Conservation (phyloP, 2,329 filamentous ascomycete genomes). For the Zalaria sp. region DNA sequence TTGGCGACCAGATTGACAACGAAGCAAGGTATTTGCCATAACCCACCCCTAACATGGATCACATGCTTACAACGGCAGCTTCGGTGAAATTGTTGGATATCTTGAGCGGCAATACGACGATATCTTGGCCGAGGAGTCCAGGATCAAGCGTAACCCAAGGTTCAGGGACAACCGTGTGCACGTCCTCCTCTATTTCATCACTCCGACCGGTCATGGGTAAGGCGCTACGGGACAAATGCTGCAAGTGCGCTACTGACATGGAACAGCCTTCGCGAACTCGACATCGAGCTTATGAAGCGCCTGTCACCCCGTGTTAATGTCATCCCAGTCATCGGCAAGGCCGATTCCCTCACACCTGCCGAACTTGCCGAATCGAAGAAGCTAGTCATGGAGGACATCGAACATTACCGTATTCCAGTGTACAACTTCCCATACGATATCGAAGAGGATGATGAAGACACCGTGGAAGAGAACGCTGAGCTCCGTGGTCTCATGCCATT, state of each 20-base stretch:
- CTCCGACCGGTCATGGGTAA: conserved; percentile 76
- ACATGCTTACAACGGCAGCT: conserved; percentile 38
- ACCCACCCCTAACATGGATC: conserved; percentile 11
- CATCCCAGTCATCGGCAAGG: conserved; percentile 96
- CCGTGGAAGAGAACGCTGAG: conserved; percentile 97
- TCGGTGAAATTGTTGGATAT: conserved; percentile 94
- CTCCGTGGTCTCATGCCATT: conserved; percentile 96
- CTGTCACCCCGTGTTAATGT: conserved; percentile 97
- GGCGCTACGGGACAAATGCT: neutral
- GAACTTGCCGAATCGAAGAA: conserved; percentile 99
- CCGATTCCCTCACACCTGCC: conserved; percentile 88
- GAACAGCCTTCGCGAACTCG: conserved; percentile 81
- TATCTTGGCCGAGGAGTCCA: conserved; percentile 96
- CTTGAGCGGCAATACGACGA: conserved; percentile 99
- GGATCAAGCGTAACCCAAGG: conserved; percentile 99
- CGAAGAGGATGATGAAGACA: conserved; percentile 98
- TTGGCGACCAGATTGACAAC: conserved; percentile 98
- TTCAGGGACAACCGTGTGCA: conserved; percentile 99
- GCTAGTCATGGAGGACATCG: conserved; percentile 99
- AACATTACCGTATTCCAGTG: conserved; percentile 97
- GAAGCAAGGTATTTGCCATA: conserved; percentile 66
- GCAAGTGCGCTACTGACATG: neutral
- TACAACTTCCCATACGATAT: conserved; percentile 99
- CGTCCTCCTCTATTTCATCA: conserved; percentile 98
- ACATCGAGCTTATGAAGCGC: conserved; percentile 99